Conservation (phyloP, 768 basidiomycete genomes). For the Podaxis pistillaris region DNA sequence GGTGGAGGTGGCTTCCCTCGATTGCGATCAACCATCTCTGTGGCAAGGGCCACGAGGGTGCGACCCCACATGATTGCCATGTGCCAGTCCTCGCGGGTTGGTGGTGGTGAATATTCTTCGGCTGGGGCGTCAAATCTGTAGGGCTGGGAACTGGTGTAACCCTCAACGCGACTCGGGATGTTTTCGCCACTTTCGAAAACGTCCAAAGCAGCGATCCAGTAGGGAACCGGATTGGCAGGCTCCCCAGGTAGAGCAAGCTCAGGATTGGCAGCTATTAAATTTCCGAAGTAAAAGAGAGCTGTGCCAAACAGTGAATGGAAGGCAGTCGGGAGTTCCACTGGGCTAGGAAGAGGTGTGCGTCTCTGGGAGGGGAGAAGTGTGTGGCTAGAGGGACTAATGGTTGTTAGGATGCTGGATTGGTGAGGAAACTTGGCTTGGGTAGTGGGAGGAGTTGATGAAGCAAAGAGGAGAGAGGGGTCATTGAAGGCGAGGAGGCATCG, state of each 20-base stretch:
- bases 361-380: conserved; percentile 12
- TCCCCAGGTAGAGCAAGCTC: conserved; percentile 53
- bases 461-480: conserved; percentile 55
- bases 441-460: conserved; percentile 17
- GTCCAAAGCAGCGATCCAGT: conserved; percentile 70
- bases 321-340: conserved; percentile 56
- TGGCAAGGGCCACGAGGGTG: conserved; percentile 58
- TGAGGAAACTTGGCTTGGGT: not conserved
- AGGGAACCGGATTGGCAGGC: conserved; percentile 46
- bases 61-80: conserved; percentile 70
- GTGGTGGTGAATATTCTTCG: conserved; percentile 11
- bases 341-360: conserved; percentile 29
- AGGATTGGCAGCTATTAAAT: conserved; percentile 52
- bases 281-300: conserved; percentile 63
- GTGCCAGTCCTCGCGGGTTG: conserved; percentile 59
- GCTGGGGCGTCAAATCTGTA: not conserved
- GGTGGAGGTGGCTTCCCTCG: conserved; percentile 16
- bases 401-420: not conserved
- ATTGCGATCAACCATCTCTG: conserved; percentile 41
- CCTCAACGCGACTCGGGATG: conserved; percentile 32
- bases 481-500: conserved; percentile 53
- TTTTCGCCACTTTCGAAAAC: conserved; percentile 70
- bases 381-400: not conserved
- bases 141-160: not conserved
- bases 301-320: conserved; percentile 68